These are phyloP conservation scores for Colletotrichum eleusines DNA, from an alignment of 2,329 filamentous ascomycete species.

Conservation along the genomic window DNA sequence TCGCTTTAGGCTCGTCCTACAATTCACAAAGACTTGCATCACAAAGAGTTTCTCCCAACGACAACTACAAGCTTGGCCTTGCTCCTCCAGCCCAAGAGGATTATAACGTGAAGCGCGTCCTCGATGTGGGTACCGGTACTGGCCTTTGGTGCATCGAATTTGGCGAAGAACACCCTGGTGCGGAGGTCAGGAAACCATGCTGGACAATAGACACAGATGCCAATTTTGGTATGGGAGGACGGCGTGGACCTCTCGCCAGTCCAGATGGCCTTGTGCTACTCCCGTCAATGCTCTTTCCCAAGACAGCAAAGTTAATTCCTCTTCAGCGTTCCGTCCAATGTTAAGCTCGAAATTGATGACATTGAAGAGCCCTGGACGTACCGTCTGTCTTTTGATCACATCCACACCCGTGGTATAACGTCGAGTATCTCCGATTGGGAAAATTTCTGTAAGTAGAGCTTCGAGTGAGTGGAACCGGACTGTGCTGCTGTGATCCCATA, in stretches of 20 bases:
- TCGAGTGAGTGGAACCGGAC: slow-evolving; percentile 45
- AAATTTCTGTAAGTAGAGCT: slow-evolving; percentile 59
- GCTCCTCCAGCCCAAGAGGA: slow-evolving; percentile 45
- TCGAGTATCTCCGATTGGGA: slow-evolving; percentile 65
- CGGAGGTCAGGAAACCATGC: slow-evolving; percentile 43
- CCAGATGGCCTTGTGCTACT: slow-evolving; percentile 50
- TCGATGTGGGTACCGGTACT: slow-evolving; percentile 63
- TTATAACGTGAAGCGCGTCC: slow-evolving; percentile 46
- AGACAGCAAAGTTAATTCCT: neutral
- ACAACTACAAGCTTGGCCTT: slow-evolving; percentile 47
- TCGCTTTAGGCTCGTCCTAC: no score
- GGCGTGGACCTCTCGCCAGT: slow-evolving; percentile 58
- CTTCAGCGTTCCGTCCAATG: slow-evolving; percentile 62
- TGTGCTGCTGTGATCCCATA: neutral
- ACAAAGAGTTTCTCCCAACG: slow-evolving; percentile 51
- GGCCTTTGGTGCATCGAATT: slow-evolving; percentile 57
- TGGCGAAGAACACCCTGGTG: slow-evolving; percentile 50
- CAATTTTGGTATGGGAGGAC: slow-evolving; percentile 45
- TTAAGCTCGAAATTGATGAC: slow-evolving; percentile 68
- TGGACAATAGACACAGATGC: neutral
- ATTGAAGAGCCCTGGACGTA: slow-evolving; percentile 64
- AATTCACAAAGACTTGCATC: slow-evolving; percentile 45
- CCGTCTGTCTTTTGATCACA: slow-evolving; percentile 64
- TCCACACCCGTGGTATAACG: slow-evolving; percentile 64
- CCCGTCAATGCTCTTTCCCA: neutral